These are phyloP conservation scores for Crithidia expoeki DNA, from an alignment of 208 protist genomes.

Conservation along the genomic window DNA sequence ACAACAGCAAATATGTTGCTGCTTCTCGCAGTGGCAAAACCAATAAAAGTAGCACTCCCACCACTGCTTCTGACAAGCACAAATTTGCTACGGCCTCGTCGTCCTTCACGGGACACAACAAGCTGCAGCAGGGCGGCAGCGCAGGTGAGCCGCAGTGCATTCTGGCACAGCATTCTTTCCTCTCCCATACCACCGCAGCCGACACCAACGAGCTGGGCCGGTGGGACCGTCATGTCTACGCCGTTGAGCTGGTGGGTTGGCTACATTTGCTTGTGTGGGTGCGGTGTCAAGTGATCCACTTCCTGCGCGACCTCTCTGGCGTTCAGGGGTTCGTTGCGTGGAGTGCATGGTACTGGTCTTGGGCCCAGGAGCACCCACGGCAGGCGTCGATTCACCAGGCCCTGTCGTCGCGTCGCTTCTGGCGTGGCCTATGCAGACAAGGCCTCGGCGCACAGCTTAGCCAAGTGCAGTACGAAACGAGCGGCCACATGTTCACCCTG, in stretches of 20 bases:
- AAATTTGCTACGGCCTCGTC: not conserved
- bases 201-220: conserved; percentile 3
- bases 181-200: not conserved
- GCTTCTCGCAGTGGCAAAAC: not conserved
- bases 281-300: conserved; percentile 48
- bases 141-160: not conserved
- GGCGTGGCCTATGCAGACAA: conserved; percentile 32
- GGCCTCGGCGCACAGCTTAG: conserved; percentile 25
- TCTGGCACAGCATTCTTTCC: not conserved
- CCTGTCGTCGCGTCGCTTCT: conserved; percentile 47
- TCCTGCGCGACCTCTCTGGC: conserved; percentile 55
- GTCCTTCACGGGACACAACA: not conserved
- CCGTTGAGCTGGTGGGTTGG: conserved; percentile 56
- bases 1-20: not conserved
- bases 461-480: conserved; percentile 34
- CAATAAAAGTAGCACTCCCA: not conserved
- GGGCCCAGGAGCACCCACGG: conserved; percentile 54
- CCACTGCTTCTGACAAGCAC: not conserved
- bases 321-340: conserved; percentile 63
- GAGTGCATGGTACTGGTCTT: conserved; percentile 76
- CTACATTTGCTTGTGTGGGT: conserved; percentile 63
- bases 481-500: conserved; percentile 52
- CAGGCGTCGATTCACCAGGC: conserved; percentile 51
- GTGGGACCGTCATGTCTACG: conserved; percentile 20
- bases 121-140: not conserved